phyloP scores from a whole-genome alignment of 345 rosid species.

The Trapa incisa region DNA sequence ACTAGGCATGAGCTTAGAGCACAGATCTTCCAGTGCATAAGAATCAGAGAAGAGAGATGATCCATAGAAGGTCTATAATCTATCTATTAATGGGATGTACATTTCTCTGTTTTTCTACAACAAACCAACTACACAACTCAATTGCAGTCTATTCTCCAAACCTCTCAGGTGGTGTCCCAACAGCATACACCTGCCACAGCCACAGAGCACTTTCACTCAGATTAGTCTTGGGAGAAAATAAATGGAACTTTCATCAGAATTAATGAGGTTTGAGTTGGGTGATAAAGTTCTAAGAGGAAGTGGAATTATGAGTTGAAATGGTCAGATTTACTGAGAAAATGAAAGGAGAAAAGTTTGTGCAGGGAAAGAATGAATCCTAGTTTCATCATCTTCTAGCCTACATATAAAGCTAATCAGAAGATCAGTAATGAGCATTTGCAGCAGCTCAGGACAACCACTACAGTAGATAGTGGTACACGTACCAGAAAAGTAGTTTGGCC shows the following conservation, averaged over 20 bases:
- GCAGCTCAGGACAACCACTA: not conserved
- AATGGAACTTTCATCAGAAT: not conserved
- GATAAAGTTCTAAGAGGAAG: too few species aligned
- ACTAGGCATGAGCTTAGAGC: not conserved
- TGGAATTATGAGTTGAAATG: too few species aligned
- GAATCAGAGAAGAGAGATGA: not conserved
- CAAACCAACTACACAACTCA: conserved; percentile 82
- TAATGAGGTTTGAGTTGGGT: too few species aligned
- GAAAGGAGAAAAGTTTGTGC: too few species aligned
- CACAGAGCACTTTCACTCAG: not conserved
- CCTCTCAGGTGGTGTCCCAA: conserved; percentile 92
- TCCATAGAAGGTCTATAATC: not conserved
- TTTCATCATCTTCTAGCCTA: not conserved
- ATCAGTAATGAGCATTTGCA: not conserved
- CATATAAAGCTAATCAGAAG: not conserved
- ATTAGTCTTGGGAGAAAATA: not conserved
- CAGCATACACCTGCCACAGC: conserved; percentile 72
- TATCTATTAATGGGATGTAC: not conserved
- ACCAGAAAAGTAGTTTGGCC: conserved; percentile 94
- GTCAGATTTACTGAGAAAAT: too few species aligned
- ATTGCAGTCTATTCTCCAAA: conserved; percentile 81
- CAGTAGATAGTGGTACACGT: conserved; percentile 4
- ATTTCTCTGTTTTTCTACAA: conserved; percentile 25
- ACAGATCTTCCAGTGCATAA: not conserved
- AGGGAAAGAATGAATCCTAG: too few species aligned